phyloP scores from a whole-genome alignment of 768 basidiomycete species.

The Lentinula boryana region DNA sequence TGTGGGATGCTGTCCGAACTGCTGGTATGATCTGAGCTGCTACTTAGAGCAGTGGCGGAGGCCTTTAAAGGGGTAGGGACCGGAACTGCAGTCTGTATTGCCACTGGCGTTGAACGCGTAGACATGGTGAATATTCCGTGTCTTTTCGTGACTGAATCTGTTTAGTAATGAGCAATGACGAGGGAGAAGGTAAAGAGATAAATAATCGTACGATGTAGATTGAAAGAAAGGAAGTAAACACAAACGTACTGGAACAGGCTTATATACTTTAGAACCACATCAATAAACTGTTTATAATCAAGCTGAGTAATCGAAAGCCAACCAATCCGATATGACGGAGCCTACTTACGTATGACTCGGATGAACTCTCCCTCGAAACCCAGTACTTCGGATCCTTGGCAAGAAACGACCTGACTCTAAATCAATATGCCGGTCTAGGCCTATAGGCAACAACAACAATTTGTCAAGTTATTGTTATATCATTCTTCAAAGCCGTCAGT shows the following conservation, averaged over 20 bases:
- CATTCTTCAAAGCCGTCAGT: no score
- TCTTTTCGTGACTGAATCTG: background rate
- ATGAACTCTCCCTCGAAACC: background rate
- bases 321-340: background rate
- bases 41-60: background rate
- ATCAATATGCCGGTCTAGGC: no score
- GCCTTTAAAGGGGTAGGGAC: background rate
- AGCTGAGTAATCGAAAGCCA: background rate
- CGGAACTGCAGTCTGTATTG: background rate
- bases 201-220: background rate
- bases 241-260: background rate
- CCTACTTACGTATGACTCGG: background rate
- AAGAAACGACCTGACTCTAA: background rate
- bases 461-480: no score
- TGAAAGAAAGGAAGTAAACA: background rate
- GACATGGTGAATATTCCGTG: background rate
- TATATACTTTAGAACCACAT: background rate
- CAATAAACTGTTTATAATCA: background rate
- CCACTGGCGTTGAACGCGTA: constrained; percentile 1
- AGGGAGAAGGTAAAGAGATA: background rate
- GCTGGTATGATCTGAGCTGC: background rate
- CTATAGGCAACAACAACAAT: no score
- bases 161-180: background rate
- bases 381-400: background rate
- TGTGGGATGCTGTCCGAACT: background rate